Conservation (phyloP, 169 alveolate genomes). For the Plasmodium gonderi region DNA sequence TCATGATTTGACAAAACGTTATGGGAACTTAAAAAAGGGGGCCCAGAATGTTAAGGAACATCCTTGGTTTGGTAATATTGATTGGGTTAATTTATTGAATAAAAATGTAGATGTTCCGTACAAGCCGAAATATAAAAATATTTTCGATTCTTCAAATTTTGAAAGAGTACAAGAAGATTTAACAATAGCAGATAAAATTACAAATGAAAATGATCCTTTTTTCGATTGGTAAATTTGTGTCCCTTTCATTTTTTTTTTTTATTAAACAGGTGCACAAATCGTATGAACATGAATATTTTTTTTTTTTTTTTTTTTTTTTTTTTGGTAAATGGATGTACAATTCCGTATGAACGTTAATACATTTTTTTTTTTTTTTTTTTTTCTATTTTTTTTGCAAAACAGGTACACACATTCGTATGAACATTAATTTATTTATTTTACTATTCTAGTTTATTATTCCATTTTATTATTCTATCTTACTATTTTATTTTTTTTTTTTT, state of each 20-base stretch:
- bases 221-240: conserved; percentile 26
- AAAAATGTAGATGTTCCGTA: conserved; percentile 89
- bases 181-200: conserved; percentile 58
- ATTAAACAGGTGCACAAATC: not conserved
- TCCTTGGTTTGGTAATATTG: conserved; percentile 89
- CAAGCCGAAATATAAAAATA: conserved; percentile 83
- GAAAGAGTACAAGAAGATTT: conserved; percentile 70
- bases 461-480: not conserved
- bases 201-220: conserved; percentile 69
- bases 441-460: not conserved
- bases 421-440: not conserved
- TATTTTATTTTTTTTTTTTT: not conserved
- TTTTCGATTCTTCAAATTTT: conserved; percentile 79
- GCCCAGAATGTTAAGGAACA: conserved; percentile 93
- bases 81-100: conserved; percentile 86
- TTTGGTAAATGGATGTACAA: too few relatives aligned
- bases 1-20: conserved; percentile 95
- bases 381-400: not conserved
- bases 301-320: not conserved
- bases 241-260: not conserved
- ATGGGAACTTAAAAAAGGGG: conserved; percentile 96
- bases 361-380: not conserved
- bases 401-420: not conserved
- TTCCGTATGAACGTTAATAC: too few relatives aligned
- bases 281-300: not conserved